Evolutionary conservation across 305 asterid genomes (phyloP), one percentile per base, ranked within the genome.

Genomic region (Solanum hybrid): DNA sequence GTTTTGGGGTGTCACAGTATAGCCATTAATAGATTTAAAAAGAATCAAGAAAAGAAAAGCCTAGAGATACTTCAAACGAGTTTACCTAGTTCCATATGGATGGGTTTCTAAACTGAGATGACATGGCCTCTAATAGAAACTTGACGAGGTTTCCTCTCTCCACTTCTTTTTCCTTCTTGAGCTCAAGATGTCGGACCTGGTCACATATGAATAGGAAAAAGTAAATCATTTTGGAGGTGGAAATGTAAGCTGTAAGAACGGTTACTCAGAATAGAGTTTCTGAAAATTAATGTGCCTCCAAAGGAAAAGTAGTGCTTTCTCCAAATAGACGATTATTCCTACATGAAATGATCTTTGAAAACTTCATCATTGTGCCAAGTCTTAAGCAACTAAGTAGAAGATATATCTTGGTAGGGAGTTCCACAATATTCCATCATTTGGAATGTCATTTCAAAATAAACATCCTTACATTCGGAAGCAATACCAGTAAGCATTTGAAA

Each of bases 171-270:
- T 93, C 99, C 95, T 92, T 97, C 95, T 96, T 97, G 88, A 94
- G 97, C 91, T 97, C 99, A 81, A 97, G 93, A 94, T 97, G 98
- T 24, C 99, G 97, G 80, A 97, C 98, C 99, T 97, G 90, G 93
- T 86, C 90, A 89, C 76, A 34, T 40, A 91, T 85, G 78, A 89
- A 57, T 18, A 73, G 31, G 80, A 28, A 42, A 89, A n/a, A 37
- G 5, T n/a, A 75, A n/a, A 33, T 84, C 74, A 84, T 46, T 6
- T 84, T 46, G 87, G 74, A 84, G 87, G 35, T 39, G 35, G 24
- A 80, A 39, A 39, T 26, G 42, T 40, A 82, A 40, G 36, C 87
- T 40, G 61, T 26, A 26, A 40, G 51, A 35, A 35, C n/a, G 74
- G 28, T 42, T 40, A 82, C 36, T 18, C 69, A 40, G 16, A 82